Evolutionary conservation across 129 eudicot genomes (phyloP).

Genomic region (Chrysanthemum lavandulifolium): DNA sequence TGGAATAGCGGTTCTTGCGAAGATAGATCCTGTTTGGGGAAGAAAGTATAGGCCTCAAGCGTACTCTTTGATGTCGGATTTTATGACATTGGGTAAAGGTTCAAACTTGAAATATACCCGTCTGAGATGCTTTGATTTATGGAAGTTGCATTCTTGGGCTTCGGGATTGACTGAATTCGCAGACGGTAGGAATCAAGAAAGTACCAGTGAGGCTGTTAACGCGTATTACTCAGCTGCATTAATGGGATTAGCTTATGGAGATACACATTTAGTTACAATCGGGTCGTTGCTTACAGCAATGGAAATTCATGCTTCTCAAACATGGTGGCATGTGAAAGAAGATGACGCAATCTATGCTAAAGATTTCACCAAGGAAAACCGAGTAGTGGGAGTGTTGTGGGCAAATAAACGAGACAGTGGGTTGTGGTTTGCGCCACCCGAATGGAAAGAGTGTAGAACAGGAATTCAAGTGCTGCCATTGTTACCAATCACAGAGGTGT

Average conservation of each 20-base stretch:
- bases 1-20: slow-evolving; percentile 75
- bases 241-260: slow-evolving; percentile 91
- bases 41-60: slow-evolving; percentile 68
- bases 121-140: slow-evolving; percentile 75
- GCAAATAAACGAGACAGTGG: slow-evolving; percentile 81
- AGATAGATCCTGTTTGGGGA: slow-evolving; percentile 77
- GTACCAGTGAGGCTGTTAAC: slow-evolving; percentile 93
- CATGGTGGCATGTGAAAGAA: slow-evolving; percentile 85
- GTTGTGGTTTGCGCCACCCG: slow-evolving; percentile 96
- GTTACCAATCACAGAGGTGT: slow-evolving; percentile 64
- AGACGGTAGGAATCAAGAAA: slow-evolving; percentile 81
- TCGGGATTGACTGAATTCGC: slow-evolving; percentile 75
- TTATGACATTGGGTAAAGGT: slow-evolving; percentile 63
- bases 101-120: slow-evolving; percentile 45
- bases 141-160: slow-evolving; percentile 94
- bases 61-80: slow-evolving; percentile 72
- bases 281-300: slow-evolving; percentile 70
- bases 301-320: slow-evolving; percentile 76
- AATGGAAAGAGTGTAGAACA: slow-evolving; percentile 70
- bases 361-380: slow-evolving; percentile 61
- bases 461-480: slow-evolving; percentile 84
- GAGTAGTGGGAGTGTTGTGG: slow-evolving; percentile 88
- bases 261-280: slow-evolving; percentile 58
- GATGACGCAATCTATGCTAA: slow-evolving; percentile 51
- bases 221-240: slow-evolving; percentile 86